phyloP scores from a whole-genome alignment of 345 rosid species.

The Toxicodendron radicans region DNA sequence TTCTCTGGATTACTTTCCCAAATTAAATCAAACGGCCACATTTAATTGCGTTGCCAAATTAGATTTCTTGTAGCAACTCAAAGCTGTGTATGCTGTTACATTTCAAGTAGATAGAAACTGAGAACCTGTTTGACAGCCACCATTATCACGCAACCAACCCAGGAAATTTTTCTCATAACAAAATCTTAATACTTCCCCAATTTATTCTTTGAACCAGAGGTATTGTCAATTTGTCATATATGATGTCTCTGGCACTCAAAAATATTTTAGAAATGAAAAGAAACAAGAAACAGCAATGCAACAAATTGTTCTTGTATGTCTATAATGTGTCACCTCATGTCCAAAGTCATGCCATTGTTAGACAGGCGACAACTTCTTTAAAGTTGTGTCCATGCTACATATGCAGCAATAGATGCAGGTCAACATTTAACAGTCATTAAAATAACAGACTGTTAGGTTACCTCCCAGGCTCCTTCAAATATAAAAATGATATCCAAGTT shows the following conservation, averaged over 20 bases:
- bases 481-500: background rate
- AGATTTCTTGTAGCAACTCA: background rate
- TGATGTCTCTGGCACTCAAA: background rate
- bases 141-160: background rate
- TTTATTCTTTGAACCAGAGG: background rate
- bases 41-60: background rate
- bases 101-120: background rate
- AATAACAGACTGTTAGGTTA: background rate
- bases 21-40: background rate
- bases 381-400: background rate
- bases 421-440: background rate
- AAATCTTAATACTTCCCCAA: background rate
- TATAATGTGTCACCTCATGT: background rate
- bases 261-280: background rate
- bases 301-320: background rate
- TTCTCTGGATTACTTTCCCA: background rate
- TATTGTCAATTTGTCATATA: background rate
- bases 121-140: background rate
- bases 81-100: background rate
- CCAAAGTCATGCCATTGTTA: background rate
- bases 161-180: background rate
- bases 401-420: background rate
- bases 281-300: background rate
- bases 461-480: background rate
- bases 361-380: background rate